Evolutionary conservation across 352 stramenopile genomes (phyloP), one percentile per base, ranked within the genome.

Genomic region (Aphanomyces euteiches): DNA sequence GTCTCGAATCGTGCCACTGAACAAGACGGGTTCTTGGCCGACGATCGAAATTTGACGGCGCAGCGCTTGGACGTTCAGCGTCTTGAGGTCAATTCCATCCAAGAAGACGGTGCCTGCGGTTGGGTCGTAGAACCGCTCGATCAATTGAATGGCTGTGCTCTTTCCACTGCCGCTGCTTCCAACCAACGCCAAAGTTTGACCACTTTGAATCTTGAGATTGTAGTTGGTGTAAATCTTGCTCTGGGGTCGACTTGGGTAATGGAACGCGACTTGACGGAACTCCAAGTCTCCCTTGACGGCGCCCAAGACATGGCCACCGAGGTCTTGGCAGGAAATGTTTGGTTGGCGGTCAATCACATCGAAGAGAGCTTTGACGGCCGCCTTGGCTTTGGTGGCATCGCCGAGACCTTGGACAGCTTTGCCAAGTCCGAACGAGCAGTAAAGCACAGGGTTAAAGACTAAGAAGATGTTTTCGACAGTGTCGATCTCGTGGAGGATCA

Each of bases 241-340:
- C 7, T 92, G 81, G 0, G 82, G 83, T 34, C 92, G 73, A 1
- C 89, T 87, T 7, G 93, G 90, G 74, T 98, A 98, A 3, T 81
- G 74, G 74, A 98, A 98, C 5, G 59, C 66, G 8, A 99, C 85
- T 68, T 98, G 76, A 40, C 95, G 50, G 66, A 98, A 96, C 12
- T 78, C 39, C 60, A 97, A 78, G 34, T 82, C 74, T 1, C 79
- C 79, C 10, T 64, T 7, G 19, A 66, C 68, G 21, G 34, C 21
- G 2, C 53, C 53, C 4, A 77, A 59, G 7, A 47, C 54, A 34
- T 70, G 47, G 41, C 61, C 73, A 4, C 63, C 47, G 1, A 28
- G 5, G 28, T 60, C 67, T 5, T 41, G 47, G 10, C 58, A 47
- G 65, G 79, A 72, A 59, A 79, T 81, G 3, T 19, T 48, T 4